phyloP scores from a whole-genome alignment of 2,329 filamentous ascomycete genomes.

The Colletotrichum sp. region DNA sequence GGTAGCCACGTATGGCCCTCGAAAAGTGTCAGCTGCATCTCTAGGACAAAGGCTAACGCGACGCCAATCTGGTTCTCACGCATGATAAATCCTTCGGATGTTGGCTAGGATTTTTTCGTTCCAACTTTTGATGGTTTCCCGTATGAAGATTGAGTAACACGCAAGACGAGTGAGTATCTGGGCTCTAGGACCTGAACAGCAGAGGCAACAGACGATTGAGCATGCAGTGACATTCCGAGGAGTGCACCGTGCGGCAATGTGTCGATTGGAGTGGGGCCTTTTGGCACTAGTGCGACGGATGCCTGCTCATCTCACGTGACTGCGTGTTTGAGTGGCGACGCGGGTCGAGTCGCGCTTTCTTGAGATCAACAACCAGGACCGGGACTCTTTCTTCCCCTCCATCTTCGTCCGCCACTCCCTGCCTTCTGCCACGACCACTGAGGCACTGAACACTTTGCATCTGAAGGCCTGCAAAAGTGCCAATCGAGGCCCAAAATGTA shows the following conservation, averaged over 20 bases:
- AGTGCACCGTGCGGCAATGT: background rate
- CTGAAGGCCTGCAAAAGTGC: background rate
- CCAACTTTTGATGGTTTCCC: background rate
- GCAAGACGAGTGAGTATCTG: background rate
- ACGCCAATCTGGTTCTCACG: slow-evolving; percentile 11
- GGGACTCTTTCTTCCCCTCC: background rate
- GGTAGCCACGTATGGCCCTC: background rate
- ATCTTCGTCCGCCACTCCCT: slow-evolving; percentile 1
- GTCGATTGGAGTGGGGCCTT: background rate
- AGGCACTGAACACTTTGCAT: background rate
- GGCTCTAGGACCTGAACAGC: background rate
- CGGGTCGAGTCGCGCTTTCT: slow-evolving; percentile 20
- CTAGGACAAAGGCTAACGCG: background rate
- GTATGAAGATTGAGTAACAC: background rate
- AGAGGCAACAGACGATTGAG: background rate
- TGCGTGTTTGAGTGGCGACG: slow-evolving; percentile 21
- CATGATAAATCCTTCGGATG: background rate
- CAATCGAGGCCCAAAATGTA: slow-evolving; percentile 9
- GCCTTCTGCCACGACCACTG: background rate
- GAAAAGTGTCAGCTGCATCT: slow-evolving; percentile 2
- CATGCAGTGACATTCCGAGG: background rate
- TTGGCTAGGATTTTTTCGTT: background rate
- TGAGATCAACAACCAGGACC: background rate
- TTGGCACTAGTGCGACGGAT: background rate
- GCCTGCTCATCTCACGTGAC: background rate